Conservation (phyloP, 2,329 filamentous ascomycete genomes). For the Aspergillus sergii region DNA sequence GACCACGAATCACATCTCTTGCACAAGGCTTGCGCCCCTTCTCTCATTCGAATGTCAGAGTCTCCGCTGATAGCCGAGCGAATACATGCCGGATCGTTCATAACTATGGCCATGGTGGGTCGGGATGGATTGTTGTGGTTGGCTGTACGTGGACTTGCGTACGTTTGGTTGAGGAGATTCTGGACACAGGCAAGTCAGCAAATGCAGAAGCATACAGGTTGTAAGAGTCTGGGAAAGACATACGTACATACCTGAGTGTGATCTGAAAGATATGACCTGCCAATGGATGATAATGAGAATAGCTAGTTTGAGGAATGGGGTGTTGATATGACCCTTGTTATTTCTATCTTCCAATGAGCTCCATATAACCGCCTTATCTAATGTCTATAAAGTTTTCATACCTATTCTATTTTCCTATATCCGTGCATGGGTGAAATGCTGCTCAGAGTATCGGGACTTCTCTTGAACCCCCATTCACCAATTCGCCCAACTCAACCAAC, state of each 20-base stretch:
- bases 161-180: neutral
- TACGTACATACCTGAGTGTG: neutral
- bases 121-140: slow-evolving; percentile 6
- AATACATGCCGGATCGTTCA: slow-evolving; percentile 5
- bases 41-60: neutral
- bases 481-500: neutral
- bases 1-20: neutral
- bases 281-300: neutral
- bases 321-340: neutral
- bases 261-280: neutral
- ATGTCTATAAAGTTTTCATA: neutral
- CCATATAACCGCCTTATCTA: too few relatives aligned
- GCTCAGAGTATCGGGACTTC: neutral
- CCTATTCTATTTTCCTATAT: neutral
- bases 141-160: slow-evolving; percentile 5
- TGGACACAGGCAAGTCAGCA: neutral
- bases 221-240: neutral
- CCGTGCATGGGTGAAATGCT: neutral
- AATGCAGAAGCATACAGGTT: neutral
- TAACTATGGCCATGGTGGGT: slow-evolving; percentile 10
- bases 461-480: neutral
- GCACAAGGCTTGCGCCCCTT: neutral
- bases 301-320: neutral
- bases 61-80: neutral
- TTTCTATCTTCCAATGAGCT: neutral